These are phyloP conservation scores for Rugonectria rugulosa DNA, from an alignment of 2,329 filamentous ascomycete genomes.

Conservation along the genomic window DNA sequence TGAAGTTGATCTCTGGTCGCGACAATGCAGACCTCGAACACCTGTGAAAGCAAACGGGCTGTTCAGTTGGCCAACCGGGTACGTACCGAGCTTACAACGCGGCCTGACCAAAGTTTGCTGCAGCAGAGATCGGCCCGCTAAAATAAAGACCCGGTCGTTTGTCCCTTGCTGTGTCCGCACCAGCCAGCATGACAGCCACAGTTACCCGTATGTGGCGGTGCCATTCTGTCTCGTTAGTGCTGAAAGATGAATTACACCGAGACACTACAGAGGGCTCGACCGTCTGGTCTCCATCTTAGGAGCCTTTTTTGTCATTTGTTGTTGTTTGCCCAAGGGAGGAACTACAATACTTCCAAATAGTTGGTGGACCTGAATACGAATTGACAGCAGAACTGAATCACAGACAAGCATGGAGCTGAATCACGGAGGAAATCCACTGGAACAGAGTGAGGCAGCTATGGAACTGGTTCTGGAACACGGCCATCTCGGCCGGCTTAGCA, in stretches of 20 bases:
- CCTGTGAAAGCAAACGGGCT: constrained; percentile 22
- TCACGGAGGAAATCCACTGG: constrained; percentile 15
- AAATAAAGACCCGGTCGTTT: constrained; percentile 24
- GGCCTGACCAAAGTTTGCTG: too few relatives aligned
- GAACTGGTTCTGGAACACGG: constrained; percentile 14
- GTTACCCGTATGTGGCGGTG: constrained; percentile 14
- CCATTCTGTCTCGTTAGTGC: neutral
- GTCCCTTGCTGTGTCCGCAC: too few relatives aligned
- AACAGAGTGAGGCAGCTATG: constrained; percentile 20
- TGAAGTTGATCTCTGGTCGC: constrained; percentile 29
- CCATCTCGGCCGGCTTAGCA: constrained; percentile 6
- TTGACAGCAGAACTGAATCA: neutral
- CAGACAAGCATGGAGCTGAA: constrained; percentile 9
- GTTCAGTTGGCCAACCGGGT: constrained; percentile 19
- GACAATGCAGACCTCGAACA: constrained; percentile 29
- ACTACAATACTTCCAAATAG: neutral
- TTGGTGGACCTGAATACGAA: constrained; percentile 7
- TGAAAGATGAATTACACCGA: neutral
- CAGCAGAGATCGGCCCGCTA: constrained; percentile 13
- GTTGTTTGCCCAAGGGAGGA: constrained; percentile 18
- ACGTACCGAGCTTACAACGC: constrained; percentile 21
- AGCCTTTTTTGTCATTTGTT: too few relatives aligned
- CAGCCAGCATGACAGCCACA: constrained; percentile 2
- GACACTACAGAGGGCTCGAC: neutral
- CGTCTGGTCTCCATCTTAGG: too few relatives aligned